Base-by-base conservation (phyloP, 768 basidiomycete genomes). In the Termitomyces sp. region DNA sequence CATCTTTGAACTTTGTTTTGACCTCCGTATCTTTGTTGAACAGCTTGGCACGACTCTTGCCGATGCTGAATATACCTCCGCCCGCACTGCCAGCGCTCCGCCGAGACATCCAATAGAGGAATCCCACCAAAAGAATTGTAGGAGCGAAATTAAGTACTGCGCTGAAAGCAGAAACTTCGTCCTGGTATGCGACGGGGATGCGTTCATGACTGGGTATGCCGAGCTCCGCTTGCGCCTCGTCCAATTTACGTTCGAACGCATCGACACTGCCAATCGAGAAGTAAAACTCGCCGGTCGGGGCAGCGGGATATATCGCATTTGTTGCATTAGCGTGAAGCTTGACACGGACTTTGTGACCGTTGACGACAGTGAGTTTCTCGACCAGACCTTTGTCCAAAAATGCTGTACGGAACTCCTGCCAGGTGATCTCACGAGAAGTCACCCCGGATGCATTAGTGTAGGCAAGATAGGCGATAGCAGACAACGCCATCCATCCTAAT, bases 181-280 rank as follows among this genome's bases (percentile, higher is more conserved):
- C 95, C 67, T 91, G 89, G 72, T 98, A 99, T 20, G 94, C 92
- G 54, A 99, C 97, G 26, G 97, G 96, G 69, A 99, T 91, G 56
- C 96, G 88, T 72, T 98, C 95, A 63, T 87, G 83, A 59, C 87
- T 86, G 5, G 97, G 93, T 56, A 98, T 97, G 55, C 87, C 90
- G 32, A 99, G 84, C 70, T 98, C 95, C 30, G 79, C 77, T 76
- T 99, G 97, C 6, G 95, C 94, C 48, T 95, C 89, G 63, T 98
- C 92, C 49, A 99, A 82, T 72, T 93, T 93, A 66, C 93, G 85
- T 73, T 99, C 97, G 71, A 99, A 98, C 5, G 81, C 93, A 69
- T 99, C 97, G 36, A 98, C 87, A 60, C 94, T 97, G 49, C 97
- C 97, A 70, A 99, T 98, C 55, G 93, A 94, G 81, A 99, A 99